Base-by-base conservation (phyloP, 2,329 filamentous ascomycete genomes). In the Talaromyces sp. region DNA sequence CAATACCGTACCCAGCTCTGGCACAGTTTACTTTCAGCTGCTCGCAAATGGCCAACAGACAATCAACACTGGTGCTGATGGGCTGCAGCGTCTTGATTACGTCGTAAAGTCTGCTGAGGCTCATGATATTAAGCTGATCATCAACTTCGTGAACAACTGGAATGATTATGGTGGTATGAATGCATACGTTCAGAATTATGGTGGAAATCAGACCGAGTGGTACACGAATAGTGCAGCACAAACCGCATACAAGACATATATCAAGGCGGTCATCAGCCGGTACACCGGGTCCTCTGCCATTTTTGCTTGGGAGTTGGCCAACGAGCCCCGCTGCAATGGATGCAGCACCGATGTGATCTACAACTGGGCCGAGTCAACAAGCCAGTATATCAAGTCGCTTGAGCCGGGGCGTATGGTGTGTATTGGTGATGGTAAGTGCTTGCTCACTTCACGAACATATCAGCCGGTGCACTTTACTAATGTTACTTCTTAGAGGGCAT, bases 271-370 rank as follows among this genome's bases (percentile, higher is more conserved):
- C 9, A 83, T 90, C 3, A 83, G 76, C n/a, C 80, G 88, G 11
- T 90, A 89, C 76, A 83, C 79, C 52, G 78, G 81, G 66, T 88
- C 85, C 0, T 76, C 84, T 0, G 83, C 88, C 0, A 82, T 90
- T 58, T 86, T 90, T 68, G 86, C 87, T 0, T 90, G 88, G 88
- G 88, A 90, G 70, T 78, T 90, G 1, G 85, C 81, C 64, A 90
- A 90, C 69, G 88, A 90, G 75, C 85, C 87, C 13, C 81, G 88
- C 66, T 90, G 87, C 77, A 79, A 82, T 13, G 83, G 85, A 16
- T 90, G 88, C 71, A 77, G 79, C 49, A 83, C 85, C 1, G 80
- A 82, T 9, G 81, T 88, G 27, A 80, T 90, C 67, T 83, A 82
- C 41, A 79, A 84, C 52, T 90, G 88, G 89, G 86, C 86, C n/a